Conservation (phyloP, 352 stramenopile genomes). For the Globisporangium spinosum region DNA sequence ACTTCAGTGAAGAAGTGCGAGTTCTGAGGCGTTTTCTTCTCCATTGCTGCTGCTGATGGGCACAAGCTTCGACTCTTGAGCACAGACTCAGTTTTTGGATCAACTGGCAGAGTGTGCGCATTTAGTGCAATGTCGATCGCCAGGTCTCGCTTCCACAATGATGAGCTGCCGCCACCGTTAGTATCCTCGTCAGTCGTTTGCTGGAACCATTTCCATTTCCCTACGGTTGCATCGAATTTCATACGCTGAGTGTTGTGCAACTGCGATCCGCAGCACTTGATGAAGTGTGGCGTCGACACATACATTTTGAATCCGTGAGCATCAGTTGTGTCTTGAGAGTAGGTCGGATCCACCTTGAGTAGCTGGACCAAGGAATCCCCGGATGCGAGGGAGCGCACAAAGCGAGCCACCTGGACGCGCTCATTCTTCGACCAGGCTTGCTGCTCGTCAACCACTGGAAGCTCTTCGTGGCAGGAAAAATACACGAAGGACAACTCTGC, state of each 20-base stretch:
- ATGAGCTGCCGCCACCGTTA: neutral
- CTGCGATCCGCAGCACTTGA: slow-evolving; percentile 35
- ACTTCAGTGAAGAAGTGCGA: slow-evolving; percentile 33
- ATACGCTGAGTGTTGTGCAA: slow-evolving; percentile 38
- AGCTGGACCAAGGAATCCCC: slow-evolving; percentile 39
- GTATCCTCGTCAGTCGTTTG: neutral
- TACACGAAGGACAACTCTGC: slow-evolving; percentile 31
- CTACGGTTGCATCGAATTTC: slow-evolving; percentile 20
- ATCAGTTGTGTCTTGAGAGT: slow-evolving; percentile 12
- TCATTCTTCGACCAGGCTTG: slow-evolving; percentile 18
- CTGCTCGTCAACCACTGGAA: slow-evolving; percentile 10
- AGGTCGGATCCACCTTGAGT: slow-evolving; percentile 22
- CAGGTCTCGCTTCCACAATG: neutral
- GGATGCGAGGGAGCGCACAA: slow-evolving; percentile 25
- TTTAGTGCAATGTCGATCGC: slow-evolving; percentile 10
- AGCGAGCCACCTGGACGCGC: slow-evolving; percentile 35
- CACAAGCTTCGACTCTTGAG: slow-evolving; percentile 4
- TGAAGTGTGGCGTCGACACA: slow-evolving; percentile 37
- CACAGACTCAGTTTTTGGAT: slow-evolving; percentile 2
- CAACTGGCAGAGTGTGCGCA: neutral
- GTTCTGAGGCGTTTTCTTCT: slow-evolving; percentile 9
- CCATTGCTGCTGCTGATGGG: neutral
- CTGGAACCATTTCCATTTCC: slow-evolving; percentile 27
- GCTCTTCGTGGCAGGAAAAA: slow-evolving; percentile 24
- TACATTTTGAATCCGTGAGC: slow-evolving; percentile 18